These are phyloP conservation scores for Lactifluus hygrophoroides DNA, from an alignment of 768 basidiomycete species.

Conservation along the genomic window DNA sequence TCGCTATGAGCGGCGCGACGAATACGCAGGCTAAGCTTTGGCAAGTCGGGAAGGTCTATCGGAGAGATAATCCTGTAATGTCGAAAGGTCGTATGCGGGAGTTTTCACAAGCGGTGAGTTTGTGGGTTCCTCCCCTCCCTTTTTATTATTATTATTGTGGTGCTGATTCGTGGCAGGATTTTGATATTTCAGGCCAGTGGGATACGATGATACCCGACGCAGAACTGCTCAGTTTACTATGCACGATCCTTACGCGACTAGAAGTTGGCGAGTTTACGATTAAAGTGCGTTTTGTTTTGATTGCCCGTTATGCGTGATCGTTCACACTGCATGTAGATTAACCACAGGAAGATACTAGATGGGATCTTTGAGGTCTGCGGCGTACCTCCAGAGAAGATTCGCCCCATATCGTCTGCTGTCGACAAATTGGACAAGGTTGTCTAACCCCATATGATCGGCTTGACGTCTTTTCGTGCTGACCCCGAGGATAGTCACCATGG, in stretches of 20 bases:
- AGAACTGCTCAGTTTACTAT: conserved; percentile 75
- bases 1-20: conserved; percentile 92
- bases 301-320: not conserved
- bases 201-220: conserved; percentile 98
- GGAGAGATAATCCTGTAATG: conserved; percentile 95
- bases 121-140: not conserved
- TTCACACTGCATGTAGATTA: conserved; percentile 44
- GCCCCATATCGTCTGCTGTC: conserved; percentile 90
- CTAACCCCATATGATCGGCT: too few relatives aligned
- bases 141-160: too few relatives aligned
- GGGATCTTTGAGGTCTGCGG: conserved; percentile 97
- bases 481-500: conserved; percentile 57
- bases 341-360: conserved; percentile 94
- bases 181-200: conserved; percentile 88
- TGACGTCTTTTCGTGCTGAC: not conserved
- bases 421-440: conserved; percentile 95
- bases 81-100: conserved; percentile 98
- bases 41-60: conserved; percentile 98
- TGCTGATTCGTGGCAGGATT: conserved; percentile 51
- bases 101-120: conserved; percentile 88
- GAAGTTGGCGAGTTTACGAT: conserved; percentile 93
- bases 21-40: conserved; percentile 74
- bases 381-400: conserved; percentile 81
- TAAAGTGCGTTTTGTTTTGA: conserved; percentile 51
- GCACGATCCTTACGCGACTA: conserved; percentile 70